Evolutionary conservation across 306 rosid genomes (phyloP).

Genomic region (Lathyrus sativus): DNA sequence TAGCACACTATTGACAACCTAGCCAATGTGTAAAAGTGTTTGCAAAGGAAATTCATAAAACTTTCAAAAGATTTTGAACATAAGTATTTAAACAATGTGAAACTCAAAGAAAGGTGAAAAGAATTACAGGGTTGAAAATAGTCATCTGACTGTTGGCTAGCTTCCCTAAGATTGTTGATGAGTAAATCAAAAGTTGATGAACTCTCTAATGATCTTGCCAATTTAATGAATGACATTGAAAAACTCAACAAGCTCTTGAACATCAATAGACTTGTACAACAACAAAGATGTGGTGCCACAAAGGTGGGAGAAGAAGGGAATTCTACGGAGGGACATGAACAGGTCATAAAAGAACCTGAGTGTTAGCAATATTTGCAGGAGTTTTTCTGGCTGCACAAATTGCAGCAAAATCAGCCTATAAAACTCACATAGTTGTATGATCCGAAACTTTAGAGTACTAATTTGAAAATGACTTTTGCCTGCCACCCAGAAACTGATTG

Average conservation of each 20-base stretch:
- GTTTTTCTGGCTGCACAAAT: too few species aligned
- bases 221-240: not conserved
- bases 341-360: not conserved
- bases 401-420: too few species aligned
- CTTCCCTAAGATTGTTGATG: not conserved
- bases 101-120: too few species aligned
- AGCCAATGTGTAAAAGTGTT: too few species aligned
- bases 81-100: too few species aligned
- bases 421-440: conserved; percentile 13
- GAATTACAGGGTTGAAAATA: too few species aligned
- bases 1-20: too few species aligned
- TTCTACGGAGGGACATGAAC: not conserved
- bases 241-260: not conserved
- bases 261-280: not conserved
- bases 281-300: not conserved
- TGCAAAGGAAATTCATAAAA: too few species aligned
- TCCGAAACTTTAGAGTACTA: not conserved
- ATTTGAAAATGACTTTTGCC: not conserved
- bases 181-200: not conserved
- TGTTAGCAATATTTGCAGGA: too few species aligned
- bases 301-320: not conserved
- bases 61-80: too few species aligned
- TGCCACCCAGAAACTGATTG: not conserved
- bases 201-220: not conserved
- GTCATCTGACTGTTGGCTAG: not conserved